Evolutionary conservation across 352 stramenopile species (phyloP), one percentile per base, ranked within the genome.

Genomic region (Phytophthora fragariae): DNA sequence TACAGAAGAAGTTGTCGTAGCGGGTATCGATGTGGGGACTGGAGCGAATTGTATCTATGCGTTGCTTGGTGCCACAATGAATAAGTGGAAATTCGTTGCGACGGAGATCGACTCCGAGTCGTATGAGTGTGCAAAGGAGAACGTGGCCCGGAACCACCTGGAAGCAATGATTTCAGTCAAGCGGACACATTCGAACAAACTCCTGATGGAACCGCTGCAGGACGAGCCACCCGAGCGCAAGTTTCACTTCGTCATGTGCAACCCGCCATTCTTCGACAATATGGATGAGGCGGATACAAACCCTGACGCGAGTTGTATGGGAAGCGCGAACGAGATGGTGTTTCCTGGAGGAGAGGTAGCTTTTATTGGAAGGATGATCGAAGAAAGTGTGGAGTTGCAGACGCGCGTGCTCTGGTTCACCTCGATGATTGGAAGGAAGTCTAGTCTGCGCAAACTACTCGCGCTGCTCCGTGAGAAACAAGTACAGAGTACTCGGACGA

Each of bases 1-100:
- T n/a, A 31, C n/a, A 10, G 46, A 47, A 50, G 39, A 62, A n/a
- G 14, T 17, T n/a, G 14, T n/a, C 27, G 79, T 95, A 12, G 74
- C 62, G 37, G 97, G 95, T 12, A 91, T 99, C 50, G 97, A 99
- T 73, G 97, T 99, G 70, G 97, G 97, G 44, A 98, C 97, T 17
- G 97, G 97, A 17, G 93, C 97, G 2, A 98, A 84, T 65, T 98
- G 92, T 65, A 99, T 99, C 59, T 99, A 99, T 79, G 86, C 97
- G 35, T 72, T 99, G 21, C 79, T 99, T 3, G 92, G 97, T 5
- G 90, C 88, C 1, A 76, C 77, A 6, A 75, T 94, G 79, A 97
- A 97, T 72, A 74, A 82, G 49, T 99, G 94, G 93, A 83, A 72
- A 24, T 99, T 99, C 75, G 57, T 98, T 5, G 96, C 94, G 9